Percentiles rank a stretch among this genome's conserved stretches.
Conservation (phyloP, 805 yeast genomes). For the Zygosaccharomyces bisporus region DNA sequence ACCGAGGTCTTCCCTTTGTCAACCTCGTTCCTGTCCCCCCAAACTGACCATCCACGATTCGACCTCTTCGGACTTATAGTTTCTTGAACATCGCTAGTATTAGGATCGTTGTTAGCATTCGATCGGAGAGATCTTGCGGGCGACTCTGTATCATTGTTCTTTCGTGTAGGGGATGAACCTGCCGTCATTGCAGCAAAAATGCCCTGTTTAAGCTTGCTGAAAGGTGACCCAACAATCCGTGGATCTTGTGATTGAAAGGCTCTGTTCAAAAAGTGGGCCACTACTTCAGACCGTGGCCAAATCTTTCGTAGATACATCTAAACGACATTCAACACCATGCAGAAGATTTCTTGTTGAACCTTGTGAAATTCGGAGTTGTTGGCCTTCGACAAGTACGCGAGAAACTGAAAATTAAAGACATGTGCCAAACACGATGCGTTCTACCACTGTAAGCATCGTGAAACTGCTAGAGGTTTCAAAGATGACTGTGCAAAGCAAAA, state of each 20-base stretch:
- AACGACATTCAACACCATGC: neutral
- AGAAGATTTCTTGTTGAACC: neutral
- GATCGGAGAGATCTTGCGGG: slow-evolving; percentile 12
- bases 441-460: neutral
- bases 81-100: neutral
- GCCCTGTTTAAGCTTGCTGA: neutral
- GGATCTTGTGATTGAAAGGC: neutral
- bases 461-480: neutral
- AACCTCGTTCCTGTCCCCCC: slow-evolving; percentile 10
- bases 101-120: slow-evolving; percentile 6
- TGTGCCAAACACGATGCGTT: neutral
- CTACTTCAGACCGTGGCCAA: neutral
- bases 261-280: neutral
- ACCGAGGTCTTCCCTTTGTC: neutral
- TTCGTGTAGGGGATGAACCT: slow-evolving; percentile 8
- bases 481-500: slow-evolving; percentile 16
- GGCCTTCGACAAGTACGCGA: slow-evolving; percentile 3
- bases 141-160: neutral
- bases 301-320: neutral
- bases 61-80: slow-evolving; percentile 4
- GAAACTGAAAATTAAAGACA: neutral
- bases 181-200: slow-evolving; percentile 2
- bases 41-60: slow-evolving; percentile 12
- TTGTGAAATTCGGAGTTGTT: slow-evolving; percentile 1
- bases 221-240: neutral